A percentile compares a stretch with the other conserved stretches of the same genome.
Evolutionary conservation across 805 yeast species (phyloP).

Genomic region (Metschnikowia picachoensis): DNA sequence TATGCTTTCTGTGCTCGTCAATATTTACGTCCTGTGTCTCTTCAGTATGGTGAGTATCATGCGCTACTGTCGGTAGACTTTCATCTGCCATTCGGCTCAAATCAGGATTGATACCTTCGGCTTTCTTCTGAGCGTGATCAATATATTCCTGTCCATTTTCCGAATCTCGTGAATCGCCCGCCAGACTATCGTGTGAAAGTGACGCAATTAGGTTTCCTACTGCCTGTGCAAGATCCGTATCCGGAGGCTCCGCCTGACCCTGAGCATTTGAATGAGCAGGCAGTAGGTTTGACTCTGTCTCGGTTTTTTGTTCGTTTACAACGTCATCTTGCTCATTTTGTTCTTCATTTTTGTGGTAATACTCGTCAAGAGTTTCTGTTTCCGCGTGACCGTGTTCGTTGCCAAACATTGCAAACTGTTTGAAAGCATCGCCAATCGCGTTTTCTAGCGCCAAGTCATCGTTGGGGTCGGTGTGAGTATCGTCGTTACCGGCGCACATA

Average conservation of each 20-base stretch:
- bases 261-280: not conserved
- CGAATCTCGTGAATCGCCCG: too few species aligned
- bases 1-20: too few species aligned
- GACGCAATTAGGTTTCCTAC: slow-evolving; percentile 7
- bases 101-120: not conserved
- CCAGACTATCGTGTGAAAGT: not conserved
- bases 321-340: not conserved
- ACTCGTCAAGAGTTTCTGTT: not conserved
- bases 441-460: slow-evolving; percentile 21
- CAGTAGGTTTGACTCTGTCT: not conserved
- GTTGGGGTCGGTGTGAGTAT: not conserved
- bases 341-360: not conserved
- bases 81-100: not conserved
- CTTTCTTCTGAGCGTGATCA: not conserved
- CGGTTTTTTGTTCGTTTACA: not conserved
- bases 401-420: slow-evolving; percentile 25
- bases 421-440: slow-evolving; percentile 39
- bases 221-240: slow-evolving; percentile 6
- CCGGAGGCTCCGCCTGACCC: not conserved
- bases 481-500: not conserved
- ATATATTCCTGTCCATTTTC: not conserved
- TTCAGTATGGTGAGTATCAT: too few species aligned
- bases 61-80: not conserved
- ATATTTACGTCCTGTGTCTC: too few species aligned
- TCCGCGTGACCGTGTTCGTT: not conserved